Percentiles rank a stretch among this genome's conserved stretches.
These are phyloP conservation scores for Leishmania tarentolae DNA, from an alignment of 208 protist species.

Conservation along the genomic window DNA sequence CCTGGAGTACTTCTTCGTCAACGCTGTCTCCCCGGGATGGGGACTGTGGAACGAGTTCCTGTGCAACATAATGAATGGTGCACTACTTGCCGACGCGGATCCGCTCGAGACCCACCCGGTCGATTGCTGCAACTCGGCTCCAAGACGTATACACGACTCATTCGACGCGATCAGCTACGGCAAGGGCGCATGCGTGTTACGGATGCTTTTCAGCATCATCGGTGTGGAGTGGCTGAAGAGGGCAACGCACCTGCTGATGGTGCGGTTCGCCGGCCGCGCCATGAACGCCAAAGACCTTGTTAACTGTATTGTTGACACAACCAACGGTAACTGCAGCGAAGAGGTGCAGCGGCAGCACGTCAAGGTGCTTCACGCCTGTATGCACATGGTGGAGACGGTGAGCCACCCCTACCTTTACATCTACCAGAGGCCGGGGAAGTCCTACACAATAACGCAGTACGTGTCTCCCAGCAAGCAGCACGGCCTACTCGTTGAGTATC, in stretches of 20 bases:
- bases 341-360: conserved; percentile 20
- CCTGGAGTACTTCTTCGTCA: conserved; percentile 87
- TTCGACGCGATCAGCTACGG: conserved; percentile 77
- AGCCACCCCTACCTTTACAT: conserved; percentile 60
- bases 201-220: conserved; percentile 71
- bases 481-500: conserved; percentile 24
- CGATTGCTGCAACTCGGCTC: conserved; percentile 34
- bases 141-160: conserved; percentile 40
- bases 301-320: conserved; percentile 39
- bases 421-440: conserved; percentile 16
- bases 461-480: conserved; percentile 16
- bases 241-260: conserved; percentile 41
- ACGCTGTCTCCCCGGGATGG: conserved; percentile 82
- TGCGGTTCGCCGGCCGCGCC: conserved; percentile 27
- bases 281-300: conserved; percentile 46
- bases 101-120: conserved; percentile 49
- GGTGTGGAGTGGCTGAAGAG: conserved; percentile 33
- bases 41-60: conserved; percentile 77
- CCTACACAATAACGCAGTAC: conserved; percentile 48
- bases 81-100: conserved; percentile 45
- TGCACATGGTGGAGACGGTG: conserved; percentile 28
- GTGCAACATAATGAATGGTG: conserved; percentile 40
- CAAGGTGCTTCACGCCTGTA: conserved; percentile 21
- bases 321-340: conserved; percentile 8
- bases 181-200: conserved; percentile 79